Evolutionary conservation across 2,329 filamentous ascomycete genomes (phyloP).

Genomic region (Arthroderma uncinatum): DNA sequence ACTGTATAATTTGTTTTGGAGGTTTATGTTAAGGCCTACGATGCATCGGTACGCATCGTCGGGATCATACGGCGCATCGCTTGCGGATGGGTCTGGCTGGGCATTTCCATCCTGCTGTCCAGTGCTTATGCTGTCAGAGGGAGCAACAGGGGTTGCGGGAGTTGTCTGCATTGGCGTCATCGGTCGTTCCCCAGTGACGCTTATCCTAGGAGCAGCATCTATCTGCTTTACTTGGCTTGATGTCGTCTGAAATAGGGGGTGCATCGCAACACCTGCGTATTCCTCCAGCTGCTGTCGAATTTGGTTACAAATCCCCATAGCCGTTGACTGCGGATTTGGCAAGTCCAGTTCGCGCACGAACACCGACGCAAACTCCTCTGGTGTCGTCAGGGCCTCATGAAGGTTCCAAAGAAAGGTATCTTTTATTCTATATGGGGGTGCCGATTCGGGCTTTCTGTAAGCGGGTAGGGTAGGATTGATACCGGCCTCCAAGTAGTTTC

Average conservation of each 20-base stretch:
- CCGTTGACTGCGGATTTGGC: constrained; percentile 58
- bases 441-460: constrained; percentile 67
- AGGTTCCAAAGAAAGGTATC: constrained; percentile 98
- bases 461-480: constrained; percentile 59
- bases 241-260: constrained; percentile 68
- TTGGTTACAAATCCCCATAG: constrained; percentile 77
- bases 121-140: constrained; percentile 14
- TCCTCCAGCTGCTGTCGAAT: constrained; percentile 93
- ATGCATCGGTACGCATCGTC: constrained; percentile 94
- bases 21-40: constrained; percentile 79
- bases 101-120: constrained; percentile 14
- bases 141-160: constrained; percentile 13
- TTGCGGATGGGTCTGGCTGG: constrained; percentile 36
- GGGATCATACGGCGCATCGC: constrained; percentile 68
- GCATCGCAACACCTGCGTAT: constrained; percentile 85
- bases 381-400: constrained; percentile 85
- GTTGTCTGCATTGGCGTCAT: constrained; percentile 19
- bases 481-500: constrained; percentile 30
- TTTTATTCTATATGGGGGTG: constrained; percentile 75
- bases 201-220: background rate
- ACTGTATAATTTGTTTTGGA: constrained; percentile 82
- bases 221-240: constrained; percentile 39
- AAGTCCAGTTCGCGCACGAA: constrained; percentile 90
- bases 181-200: constrained; percentile 17
- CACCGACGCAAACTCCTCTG: constrained; percentile 84